Evolutionary conservation across 139 green algal genomes (phyloP).

Genomic region (Coelastrella sp.): DNA sequence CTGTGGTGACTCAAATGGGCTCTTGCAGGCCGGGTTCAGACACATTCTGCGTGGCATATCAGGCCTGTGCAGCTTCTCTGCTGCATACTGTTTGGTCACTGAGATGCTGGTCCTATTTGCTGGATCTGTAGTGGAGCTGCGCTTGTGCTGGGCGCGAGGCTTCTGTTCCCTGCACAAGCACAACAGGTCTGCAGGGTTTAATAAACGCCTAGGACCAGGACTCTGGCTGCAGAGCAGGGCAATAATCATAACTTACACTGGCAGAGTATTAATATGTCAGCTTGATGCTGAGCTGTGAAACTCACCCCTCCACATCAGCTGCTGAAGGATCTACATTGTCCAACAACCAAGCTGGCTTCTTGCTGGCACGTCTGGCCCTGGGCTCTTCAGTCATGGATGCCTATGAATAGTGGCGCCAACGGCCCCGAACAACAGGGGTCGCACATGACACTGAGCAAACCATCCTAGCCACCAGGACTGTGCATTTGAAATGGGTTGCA

Average conservation of each 20-base stretch:
- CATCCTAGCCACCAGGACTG: too few relatives aligned
- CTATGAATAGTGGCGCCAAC: neutral
- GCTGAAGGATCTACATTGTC: neutral
- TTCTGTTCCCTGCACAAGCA: slow-evolving; percentile 3
- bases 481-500: too few relatives aligned
- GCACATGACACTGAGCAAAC: too few relatives aligned
- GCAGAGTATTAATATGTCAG: neutral
- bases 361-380: neutral
- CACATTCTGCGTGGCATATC: slow-evolving; percentile 28
- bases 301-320: slow-evolving; percentile 8
- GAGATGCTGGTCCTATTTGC: neutral
- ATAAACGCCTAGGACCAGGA: neutral
- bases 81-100: neutral
- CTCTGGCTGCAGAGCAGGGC: too few relatives aligned
- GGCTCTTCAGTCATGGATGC: neutral
- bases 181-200: neutral
- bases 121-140: neutral
- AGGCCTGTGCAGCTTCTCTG: neutral
- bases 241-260: neutral
- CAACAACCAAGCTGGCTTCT: slow-evolving; percentile 24
- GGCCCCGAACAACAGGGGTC: too few relatives aligned
- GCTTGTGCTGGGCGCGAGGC: slow-evolving; percentile 11
- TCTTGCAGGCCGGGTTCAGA: slow-evolving; percentile 25
- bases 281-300: neutral
- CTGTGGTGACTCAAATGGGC: slow-evolving; percentile 36